Base-by-base conservation (phyloP, 2,329 filamentous ascomycete species). In the Phialophora tarda region DNA sequence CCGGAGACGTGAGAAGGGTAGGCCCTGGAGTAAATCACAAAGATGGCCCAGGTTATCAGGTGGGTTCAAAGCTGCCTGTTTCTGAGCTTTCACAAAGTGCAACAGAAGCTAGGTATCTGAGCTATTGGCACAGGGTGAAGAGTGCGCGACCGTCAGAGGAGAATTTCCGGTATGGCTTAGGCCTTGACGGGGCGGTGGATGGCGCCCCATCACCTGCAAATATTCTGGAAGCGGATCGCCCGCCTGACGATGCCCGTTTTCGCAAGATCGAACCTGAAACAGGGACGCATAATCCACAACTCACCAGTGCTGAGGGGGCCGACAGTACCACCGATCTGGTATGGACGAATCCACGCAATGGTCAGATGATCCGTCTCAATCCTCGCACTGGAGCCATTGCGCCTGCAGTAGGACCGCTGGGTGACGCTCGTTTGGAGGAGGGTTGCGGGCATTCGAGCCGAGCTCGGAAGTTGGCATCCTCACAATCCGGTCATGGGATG, bases 331-430 rank as follows among this genome's bases (percentile, higher is more conserved):
- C 78, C 0, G 74, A 86, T 0, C 66, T 77, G 17, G 14, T 44
- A n/a, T 90, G 88, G 88, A 81, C 78, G 2, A 85, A 91, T 71
- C 87, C 87, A 0, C 71, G 75, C 1, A 88, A 84, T 1, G 66
- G 53, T n/a, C 84, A 83, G 69, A 65, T 79, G 71, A 1, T 82
- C 81, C 54, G 63, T 79, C 75, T 90, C n/a, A 78, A 77, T 63
- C 72, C 74, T 32, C 74, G 75, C 17, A 79, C 76, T 8, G 77
- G 79, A 23, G 51, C 53, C 47, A 5, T 76, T 78, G 55, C 66
- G 14, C 51, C 44, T 34, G 14, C n/a, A 23, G 28, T 17, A 26
- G 14, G 21, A 23, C 7, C 32, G 28, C 44, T 5, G 57, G 28
- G 50, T 47, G 17, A 11, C 24, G 14, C 14, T n/a, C 28, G n/a